Evolutionary conservation across 257 asterid genomes (phyloP).

Genomic region (Solanum lycopersicoides): DNA sequence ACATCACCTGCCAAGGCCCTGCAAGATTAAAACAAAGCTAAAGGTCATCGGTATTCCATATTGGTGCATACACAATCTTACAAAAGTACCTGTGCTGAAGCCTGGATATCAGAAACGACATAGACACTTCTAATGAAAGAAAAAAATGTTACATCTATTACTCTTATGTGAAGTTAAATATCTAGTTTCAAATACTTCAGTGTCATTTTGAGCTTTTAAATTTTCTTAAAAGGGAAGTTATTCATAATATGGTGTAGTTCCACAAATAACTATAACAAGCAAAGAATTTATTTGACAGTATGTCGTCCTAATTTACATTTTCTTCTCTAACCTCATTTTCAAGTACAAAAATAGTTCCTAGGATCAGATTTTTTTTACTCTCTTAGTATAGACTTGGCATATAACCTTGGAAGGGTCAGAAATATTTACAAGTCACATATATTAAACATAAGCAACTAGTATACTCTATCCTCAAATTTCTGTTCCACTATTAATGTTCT

Average conservation of each 20-base stretch:
- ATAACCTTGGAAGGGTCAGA: background rate
- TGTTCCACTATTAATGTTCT: background rate
- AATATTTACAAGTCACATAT: background rate
- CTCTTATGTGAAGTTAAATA: background rate
- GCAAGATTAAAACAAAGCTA: constrained; percentile 1
- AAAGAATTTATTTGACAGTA: background rate
- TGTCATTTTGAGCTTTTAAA: background rate
- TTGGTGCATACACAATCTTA: background rate
- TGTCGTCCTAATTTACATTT: background rate
- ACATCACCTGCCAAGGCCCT: constrained; percentile 99
- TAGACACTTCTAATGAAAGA: background rate
- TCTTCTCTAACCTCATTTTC: background rate
- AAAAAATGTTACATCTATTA: background rate
- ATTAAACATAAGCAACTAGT: background rate
- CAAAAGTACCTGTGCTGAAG: background rate
- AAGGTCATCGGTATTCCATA: background rate
- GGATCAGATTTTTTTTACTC: background rate
- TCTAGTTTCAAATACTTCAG: background rate
- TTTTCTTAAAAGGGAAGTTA: background rate
- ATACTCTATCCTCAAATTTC: background rate
- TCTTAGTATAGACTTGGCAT: background rate
- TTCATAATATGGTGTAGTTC: background rate
- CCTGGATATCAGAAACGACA: background rate
- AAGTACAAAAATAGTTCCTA: background rate
- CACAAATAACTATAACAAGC: background rate